Evolutionary conservation across 176 grass and related monocot species (phyloP).

Genomic region (Eleusine indica): DNA sequence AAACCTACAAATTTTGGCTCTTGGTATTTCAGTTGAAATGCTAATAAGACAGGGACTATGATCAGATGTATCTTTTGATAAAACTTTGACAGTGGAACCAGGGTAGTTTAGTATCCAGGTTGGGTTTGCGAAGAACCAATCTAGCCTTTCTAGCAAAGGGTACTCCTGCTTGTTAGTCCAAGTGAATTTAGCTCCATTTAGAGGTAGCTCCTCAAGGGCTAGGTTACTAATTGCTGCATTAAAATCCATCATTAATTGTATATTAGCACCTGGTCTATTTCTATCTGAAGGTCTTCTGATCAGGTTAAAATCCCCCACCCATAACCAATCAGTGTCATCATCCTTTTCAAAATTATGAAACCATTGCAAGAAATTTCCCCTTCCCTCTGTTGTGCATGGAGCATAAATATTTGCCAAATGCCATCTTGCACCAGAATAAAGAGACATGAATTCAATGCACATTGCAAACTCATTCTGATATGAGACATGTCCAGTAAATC

Average conservation of each 20-base stretch:
- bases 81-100: not conserved
- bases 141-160: not conserved
- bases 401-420: too few relatives aligned
- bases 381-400: too few relatives aligned
- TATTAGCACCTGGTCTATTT: not conserved
- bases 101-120: not conserved
- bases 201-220: not conserved
- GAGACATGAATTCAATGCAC: not conserved
- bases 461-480: not conserved
- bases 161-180: not conserved
- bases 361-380: too few relatives aligned
- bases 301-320: not conserved
- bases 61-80: not conserved
- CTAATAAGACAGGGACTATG: not conserved
- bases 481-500: not conserved
- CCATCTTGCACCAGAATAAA: not conserved
- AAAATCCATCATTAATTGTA: not conserved
- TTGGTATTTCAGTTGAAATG: not conserved
- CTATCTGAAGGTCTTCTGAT: not conserved
- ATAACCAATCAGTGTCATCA: not conserved
- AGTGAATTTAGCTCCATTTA: not conserved
- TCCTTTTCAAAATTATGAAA: not conserved
- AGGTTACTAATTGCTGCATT: not conserved
- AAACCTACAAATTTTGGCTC: not conserved
- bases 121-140: not conserved